Conservation (phyloP, 2,329 filamentous ascomycete genomes). For the Aspergillus sp. region DNA sequence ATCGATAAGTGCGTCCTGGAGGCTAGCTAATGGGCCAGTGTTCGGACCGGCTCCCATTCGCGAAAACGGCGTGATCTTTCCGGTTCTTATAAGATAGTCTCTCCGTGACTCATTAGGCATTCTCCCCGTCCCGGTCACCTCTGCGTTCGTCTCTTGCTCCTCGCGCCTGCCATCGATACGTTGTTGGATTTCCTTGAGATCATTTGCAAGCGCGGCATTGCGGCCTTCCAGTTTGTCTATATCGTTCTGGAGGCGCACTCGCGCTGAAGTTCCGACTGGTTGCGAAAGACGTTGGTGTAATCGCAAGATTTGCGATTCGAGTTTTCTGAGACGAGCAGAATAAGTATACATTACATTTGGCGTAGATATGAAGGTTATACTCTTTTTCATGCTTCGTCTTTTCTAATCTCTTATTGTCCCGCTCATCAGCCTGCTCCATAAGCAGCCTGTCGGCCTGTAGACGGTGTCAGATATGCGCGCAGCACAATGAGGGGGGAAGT, state of each 20-base stretch:
- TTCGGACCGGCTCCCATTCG: constrained; percentile 64
- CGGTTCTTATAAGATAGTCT: constrained; percentile 89
- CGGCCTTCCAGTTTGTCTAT: constrained; percentile 66
- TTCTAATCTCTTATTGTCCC: constrained; percentile 62
- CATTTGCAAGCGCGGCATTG: constrained; percentile 64
- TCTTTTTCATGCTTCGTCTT: constrained; percentile 54
- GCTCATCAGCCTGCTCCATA: constrained; percentile 61
- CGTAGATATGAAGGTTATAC: constrained; percentile 25
- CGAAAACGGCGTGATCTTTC: constrained; percentile 96
- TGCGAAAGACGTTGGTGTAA: constrained; percentile 58
- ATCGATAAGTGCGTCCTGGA: constrained; percentile 76
- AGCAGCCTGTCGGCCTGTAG: constrained; percentile 58
- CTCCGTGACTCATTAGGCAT: constrained; percentile 79
- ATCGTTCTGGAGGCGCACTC: constrained; percentile 51
- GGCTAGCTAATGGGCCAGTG: constrained; percentile 63
- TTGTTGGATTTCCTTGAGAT: constrained; percentile 75
- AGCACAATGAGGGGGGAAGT: not conserved
- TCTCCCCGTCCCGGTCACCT: constrained; percentile 49
- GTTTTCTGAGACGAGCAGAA: constrained; percentile 44
- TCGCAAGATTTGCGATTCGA: constrained; percentile 64
- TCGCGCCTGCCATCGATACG: constrained; percentile 76
- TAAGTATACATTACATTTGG: not conserved
- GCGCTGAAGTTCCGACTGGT: constrained; percentile 52
- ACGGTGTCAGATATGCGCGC: not conserved
- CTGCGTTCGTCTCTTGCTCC: constrained; percentile 49